Conservation (phyloP, 2,329 filamentous ascomycete genomes). For the Fusarium miscanthi region DNA sequence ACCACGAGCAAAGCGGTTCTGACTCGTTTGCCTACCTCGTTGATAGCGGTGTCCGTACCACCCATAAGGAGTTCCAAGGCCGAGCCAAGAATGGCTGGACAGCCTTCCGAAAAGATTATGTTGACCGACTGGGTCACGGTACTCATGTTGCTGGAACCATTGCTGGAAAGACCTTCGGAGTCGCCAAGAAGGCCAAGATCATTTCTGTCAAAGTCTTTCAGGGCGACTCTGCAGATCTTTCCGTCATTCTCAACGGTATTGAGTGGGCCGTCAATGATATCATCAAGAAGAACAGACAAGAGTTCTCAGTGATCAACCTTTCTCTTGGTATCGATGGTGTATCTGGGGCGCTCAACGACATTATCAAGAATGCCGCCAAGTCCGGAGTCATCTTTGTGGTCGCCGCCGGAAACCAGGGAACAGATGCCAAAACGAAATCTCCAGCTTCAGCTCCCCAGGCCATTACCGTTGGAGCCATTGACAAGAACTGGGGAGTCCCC, state of each 20-base stretch:
- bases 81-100: constrained; percentile 55
- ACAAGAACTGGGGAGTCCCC: constrained; percentile 53
- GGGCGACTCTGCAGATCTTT: constrained; percentile 41
- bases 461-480: constrained; percentile 51
- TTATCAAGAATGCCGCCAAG: constrained; percentile 58
- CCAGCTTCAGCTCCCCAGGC: constrained; percentile 48
- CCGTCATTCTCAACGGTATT: constrained; percentile 50
- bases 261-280: constrained; percentile 60
- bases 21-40: constrained; percentile 71
- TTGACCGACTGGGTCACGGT: constrained; percentile 55
- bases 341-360: constrained; percentile 60
- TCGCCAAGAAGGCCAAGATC: constrained; percentile 58
- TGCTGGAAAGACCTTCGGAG: constrained; percentile 50
- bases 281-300: constrained; percentile 51
- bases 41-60: constrained; percentile 69
- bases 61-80: constrained; percentile 65
- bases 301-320: constrained; percentile 64
- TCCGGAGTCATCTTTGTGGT: constrained; percentile 64
- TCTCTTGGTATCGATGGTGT: constrained; percentile 59
- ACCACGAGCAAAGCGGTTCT: constrained; percentile 56
- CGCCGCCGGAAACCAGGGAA: constrained; percentile 63
- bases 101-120: constrained; percentile 41
- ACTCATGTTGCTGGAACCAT: constrained; percentile 55
- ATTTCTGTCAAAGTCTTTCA: constrained; percentile 61
- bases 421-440: constrained; percentile 40